Conservation (phyloP, 2,329 filamentous ascomycete genomes). For the Colletotrichum sp. region DNA sequence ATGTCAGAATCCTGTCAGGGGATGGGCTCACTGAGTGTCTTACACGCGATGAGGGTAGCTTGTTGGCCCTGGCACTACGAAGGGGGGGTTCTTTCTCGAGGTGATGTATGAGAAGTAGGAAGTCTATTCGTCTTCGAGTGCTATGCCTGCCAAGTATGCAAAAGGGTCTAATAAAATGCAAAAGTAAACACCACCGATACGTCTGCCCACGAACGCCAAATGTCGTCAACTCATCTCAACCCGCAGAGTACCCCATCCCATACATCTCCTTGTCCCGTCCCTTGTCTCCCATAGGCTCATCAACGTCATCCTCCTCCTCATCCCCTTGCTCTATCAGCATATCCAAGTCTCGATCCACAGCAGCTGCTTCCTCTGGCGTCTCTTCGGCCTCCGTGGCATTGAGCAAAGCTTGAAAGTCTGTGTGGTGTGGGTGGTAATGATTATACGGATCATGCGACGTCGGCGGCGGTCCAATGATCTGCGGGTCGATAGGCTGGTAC, state of each 20-base stretch:
- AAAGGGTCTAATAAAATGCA: neutral
- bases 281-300: conserved; percentile 17
- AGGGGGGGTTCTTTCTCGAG: neutral
- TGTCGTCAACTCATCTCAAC: neutral
- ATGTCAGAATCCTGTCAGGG: too few species aligned
- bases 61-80: too few species aligned
- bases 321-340: conserved; percentile 57
- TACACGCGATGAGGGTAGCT: too few species aligned
- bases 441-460: conserved; percentile 41
- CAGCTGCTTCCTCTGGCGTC: conserved; percentile 39
- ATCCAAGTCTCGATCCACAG: conserved; percentile 55
- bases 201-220: neutral
- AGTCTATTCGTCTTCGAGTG: neutral
- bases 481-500: conserved; percentile 65
- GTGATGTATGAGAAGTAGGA: neutral
- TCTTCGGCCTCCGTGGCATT: conserved; percentile 46
- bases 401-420: conserved; percentile 60
- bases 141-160: neutral
- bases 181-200: neutral
- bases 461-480: conserved; percentile 55
- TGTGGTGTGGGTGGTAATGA: conserved; percentile 39
- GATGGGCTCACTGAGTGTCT: too few species aligned
- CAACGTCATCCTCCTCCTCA: conserved; percentile 45
- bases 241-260: neutral
- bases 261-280: conserved; percentile 17